These are phyloP conservation scores for Nidularia sp. DNA, from an alignment of 768 basidiomycete genomes.

Conservation along the genomic window DNA sequence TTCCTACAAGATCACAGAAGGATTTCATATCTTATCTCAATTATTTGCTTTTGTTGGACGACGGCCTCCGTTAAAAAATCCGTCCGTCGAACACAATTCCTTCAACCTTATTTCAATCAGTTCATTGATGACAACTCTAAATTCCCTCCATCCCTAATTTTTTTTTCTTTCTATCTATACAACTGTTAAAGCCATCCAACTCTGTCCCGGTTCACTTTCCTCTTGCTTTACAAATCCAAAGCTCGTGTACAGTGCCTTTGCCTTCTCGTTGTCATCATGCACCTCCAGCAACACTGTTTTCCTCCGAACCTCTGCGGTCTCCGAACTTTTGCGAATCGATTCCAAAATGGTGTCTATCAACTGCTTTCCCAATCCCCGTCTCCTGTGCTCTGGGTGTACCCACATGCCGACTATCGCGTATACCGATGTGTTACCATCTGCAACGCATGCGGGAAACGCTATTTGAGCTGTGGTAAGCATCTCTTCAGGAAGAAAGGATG, in stretches of 20 bases:
- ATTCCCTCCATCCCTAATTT: background rate
- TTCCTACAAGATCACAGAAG: too few relatives aligned
- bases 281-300: slow-evolving; percentile 12
- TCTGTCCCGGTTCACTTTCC: background rate
- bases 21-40: too few relatives aligned
- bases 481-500: background rate
- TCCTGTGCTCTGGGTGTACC: slow-evolving; percentile 16
- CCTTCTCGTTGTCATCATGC: slow-evolving; percentile 10
- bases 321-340: slow-evolving; percentile 4
- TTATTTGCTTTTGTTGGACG: too few relatives aligned
- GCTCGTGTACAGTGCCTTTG: slow-evolving; percentile 12
- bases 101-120: too few relatives aligned
- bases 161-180: background rate
- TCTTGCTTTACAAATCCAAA: slow-evolving; percentile 11
- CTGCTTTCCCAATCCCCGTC: slow-evolving; percentile 10
- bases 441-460: background rate
- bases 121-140: too few relatives aligned
- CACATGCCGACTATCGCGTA: slow-evolving; percentile 15
- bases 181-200: background rate
- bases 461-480: background rate
- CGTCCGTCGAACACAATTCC: too few relatives aligned
- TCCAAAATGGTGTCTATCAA: slow-evolving; percentile 3
- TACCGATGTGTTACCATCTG: background rate
- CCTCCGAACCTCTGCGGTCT: background rate
- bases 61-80: too few relatives aligned